These are phyloP conservation scores for Flueggea neowawraea DNA, from an alignment of 441 rosid genomes.

Conservation along the genomic window DNA sequence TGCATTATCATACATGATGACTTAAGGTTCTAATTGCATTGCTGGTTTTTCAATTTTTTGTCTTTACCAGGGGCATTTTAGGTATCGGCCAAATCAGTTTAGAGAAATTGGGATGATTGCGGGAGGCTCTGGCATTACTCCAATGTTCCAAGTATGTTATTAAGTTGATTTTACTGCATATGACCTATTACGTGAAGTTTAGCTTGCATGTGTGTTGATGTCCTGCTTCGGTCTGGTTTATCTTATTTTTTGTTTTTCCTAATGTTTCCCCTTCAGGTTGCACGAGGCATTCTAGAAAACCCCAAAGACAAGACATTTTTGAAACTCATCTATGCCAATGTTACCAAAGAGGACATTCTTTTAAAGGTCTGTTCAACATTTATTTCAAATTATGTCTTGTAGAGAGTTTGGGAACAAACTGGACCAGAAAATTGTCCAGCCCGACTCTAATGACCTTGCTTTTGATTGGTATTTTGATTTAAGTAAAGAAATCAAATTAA, in stretches of 20 bases:
- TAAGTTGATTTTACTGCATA: neutral
- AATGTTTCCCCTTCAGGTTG: conserved; percentile 46
- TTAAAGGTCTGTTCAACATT: conserved; percentile 44
- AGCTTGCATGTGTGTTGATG: too few species aligned
- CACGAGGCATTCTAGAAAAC: conserved; percentile 81
- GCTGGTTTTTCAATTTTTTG: neutral
- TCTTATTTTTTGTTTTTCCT: conserved; percentile 8
- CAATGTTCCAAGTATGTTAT: conserved; percentile 90
- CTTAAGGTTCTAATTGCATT: neutral
- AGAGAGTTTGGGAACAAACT: neutral
- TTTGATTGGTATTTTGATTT: too few species aligned
- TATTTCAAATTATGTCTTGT: neutral
- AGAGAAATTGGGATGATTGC: conserved; percentile 96
- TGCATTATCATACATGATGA: too few species aligned
- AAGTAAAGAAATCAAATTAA: neutral
- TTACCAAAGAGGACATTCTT: conserved; percentile 78
- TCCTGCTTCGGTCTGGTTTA: neutral
- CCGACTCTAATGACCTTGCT: too few species aligned
- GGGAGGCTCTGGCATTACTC: conserved; percentile 98
- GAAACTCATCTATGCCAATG: conserved; percentile 88
- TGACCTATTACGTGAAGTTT: neutral
- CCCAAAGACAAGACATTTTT: conserved; percentile 75
- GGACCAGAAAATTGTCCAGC: too few species aligned
- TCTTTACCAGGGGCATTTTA: conserved; percentile 74
- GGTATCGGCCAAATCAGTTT: conserved; percentile 75